Conservation (phyloP, 768 basidiomycete genomes). For the Coprinellus micaceus region DNA sequence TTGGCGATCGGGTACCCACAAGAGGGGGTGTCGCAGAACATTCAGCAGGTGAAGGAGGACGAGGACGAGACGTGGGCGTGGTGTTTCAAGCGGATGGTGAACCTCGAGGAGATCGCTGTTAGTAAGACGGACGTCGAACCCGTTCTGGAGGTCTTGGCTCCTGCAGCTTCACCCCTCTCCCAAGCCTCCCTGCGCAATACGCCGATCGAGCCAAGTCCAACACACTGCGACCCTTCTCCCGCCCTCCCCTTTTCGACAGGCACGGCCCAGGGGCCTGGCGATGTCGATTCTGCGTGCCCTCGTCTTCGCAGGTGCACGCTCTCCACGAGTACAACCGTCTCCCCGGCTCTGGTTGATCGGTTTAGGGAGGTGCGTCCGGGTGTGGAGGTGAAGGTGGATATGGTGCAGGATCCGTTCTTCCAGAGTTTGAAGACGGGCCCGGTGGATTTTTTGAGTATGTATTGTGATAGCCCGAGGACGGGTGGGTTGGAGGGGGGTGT, state of each 20-base stretch:
- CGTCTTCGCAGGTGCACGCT: neutral
- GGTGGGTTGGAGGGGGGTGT: too few species aligned
- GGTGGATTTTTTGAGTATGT: constrained; percentile 5
- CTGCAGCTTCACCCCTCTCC: neutral
- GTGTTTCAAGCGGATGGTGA: constrained; percentile 28
- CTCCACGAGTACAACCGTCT: neutral
- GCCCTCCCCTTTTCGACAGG: too few species aligned
- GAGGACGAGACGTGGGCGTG: constrained; percentile 22
- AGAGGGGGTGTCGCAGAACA: too few species aligned
- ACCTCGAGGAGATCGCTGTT: constrained; percentile 21
- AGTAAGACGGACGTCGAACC: constrained; percentile 19
- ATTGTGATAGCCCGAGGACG: neutral
- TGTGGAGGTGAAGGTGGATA: constrained; percentile 1
- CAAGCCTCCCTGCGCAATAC: neutral
- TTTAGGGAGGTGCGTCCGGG: neutral
- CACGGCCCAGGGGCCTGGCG: too few species aligned
- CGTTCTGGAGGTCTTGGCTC: constrained; percentile 17
- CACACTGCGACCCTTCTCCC: too few species aligned
- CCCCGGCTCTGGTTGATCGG: neutral
- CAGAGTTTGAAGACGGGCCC: neutral
- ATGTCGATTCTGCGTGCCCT: neutral
- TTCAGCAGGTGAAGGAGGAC: neutral
- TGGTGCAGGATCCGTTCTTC: constrained; percentile 5
- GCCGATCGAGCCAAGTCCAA: too few species aligned
- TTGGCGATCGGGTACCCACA: constrained; percentile 5